A percentile compares a stretch with the other conserved stretches of the same genome.
Evolutionary conservation across 169 alveolate species (phyloP).

Genomic region (Babesia bigemina): DNA sequence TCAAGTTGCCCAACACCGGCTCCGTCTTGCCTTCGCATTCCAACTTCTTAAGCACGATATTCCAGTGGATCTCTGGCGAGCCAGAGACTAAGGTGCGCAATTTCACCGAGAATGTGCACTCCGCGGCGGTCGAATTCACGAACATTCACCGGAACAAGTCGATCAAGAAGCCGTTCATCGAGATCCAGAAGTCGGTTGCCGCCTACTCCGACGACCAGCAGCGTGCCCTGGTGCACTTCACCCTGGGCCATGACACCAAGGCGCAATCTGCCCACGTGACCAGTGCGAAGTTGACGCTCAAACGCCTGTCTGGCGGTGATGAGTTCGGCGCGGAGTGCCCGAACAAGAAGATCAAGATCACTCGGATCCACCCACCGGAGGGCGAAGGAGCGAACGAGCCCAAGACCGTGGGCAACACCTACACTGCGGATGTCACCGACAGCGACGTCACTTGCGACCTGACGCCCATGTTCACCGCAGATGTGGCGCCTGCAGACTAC

Average conservation of each 20-base stretch:
- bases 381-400: slow-evolving; percentile 11
- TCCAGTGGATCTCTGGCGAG: slow-evolving; percentile 1
- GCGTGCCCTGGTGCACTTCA: slow-evolving; percentile 48
- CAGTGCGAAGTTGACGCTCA: slow-evolving; percentile 43
- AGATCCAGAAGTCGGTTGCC: slow-evolving; percentile 37
- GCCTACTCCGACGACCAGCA: slow-evolving; percentile 26
- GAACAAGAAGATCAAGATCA: slow-evolving; percentile 26
- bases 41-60: background rate
- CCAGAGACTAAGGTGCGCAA: background rate
- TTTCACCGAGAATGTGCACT: slow-evolving; percentile 2
- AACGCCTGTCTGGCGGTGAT: slow-evolving; percentile 15
- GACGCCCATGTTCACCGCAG: slow-evolving; percentile 22
- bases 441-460: slow-evolving; percentile 17
- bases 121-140: background rate
- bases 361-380: slow-evolving; percentile 9
- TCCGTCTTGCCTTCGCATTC: background rate
- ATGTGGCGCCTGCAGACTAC: background rate
- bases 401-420: slow-evolving; percentile 3
- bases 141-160: slow-evolving; percentile 19
- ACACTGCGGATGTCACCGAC: slow-evolving; percentile 1
- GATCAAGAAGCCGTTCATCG: slow-evolving; percentile 26
- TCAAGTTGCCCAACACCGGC: background rate
- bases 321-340: slow-evolving; percentile 51
- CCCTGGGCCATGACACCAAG: background rate
- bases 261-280: background rate